Conservation (phyloP, 192 early-diverging fungal genomes). For the Podila minutissima region DNA sequence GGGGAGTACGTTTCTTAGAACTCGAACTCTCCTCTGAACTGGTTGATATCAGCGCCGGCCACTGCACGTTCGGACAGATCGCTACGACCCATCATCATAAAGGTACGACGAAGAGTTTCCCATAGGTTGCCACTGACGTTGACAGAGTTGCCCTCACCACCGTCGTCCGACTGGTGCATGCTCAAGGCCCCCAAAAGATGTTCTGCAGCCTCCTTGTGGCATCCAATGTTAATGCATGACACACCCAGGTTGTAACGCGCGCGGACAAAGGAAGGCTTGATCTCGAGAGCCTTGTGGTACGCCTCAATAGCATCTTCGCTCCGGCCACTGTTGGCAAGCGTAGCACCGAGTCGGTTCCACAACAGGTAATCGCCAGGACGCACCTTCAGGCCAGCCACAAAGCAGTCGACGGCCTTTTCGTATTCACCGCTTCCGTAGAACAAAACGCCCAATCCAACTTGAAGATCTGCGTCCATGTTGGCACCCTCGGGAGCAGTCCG, state of each 20-base stretch:
- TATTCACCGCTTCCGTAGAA: conserved; percentile 94
- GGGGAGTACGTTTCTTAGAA: conserved; percentile 51
- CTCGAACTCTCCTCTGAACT: conserved; percentile 70
- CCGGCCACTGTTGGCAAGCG: conserved; percentile 87
- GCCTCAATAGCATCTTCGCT: conserved; percentile 89
- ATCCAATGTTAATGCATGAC: conserved; percentile 92
- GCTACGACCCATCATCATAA: conserved; percentile 69
- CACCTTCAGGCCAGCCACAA: conserved; percentile 86
- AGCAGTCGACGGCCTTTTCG: conserved; percentile 98
- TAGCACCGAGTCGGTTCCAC: conserved; percentile 98
- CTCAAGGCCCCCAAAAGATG: conserved; percentile 90
- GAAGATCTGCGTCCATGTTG: conserved; percentile 89
- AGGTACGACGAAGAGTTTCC: conserved; percentile 69
- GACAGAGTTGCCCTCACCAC: conserved; percentile 52
- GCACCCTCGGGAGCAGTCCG: conserved; percentile 62
- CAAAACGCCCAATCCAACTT: conserved; percentile 94
- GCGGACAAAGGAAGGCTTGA: conserved; percentile 95
- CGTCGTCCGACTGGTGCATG: conserved; percentile 69
- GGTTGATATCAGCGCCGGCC: conserved; percentile 59
- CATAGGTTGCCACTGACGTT: conserved; percentile 74
- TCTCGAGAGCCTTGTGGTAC: conserved; percentile 91
- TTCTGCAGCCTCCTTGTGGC: conserved; percentile 92
- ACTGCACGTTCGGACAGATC: conserved; percentile 67
- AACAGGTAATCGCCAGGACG: conserved; percentile 90
- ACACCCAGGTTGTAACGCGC: conserved; percentile 98